phyloP scores from a whole-genome alignment of 371 early-diverging fungal genomes.

The Rhizopus arrhizus region DNA sequence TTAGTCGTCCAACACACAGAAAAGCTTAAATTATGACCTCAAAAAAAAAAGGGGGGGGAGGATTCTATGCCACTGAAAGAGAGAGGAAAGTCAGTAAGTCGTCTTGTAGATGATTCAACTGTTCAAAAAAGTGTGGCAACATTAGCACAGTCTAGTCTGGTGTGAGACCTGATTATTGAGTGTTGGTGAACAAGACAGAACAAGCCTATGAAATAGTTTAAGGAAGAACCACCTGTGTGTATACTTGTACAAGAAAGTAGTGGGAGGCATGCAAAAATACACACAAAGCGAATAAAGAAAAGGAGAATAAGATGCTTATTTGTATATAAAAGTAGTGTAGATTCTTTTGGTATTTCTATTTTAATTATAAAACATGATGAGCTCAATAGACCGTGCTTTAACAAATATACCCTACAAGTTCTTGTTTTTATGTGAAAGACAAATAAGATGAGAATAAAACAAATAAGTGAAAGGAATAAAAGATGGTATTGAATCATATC shows the following conservation, averaged over 20 bases:
- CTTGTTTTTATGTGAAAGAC: slow-evolving; percentile 99
- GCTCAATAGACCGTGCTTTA: slow-evolving; percentile 88
- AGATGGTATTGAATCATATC: too few species aligned
- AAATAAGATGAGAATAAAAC: slow-evolving; percentile 97
- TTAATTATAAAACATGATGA: slow-evolving; percentile 95
- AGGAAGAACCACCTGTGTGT: slow-evolving; percentile 91
- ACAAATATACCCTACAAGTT: slow-evolving; percentile 98
- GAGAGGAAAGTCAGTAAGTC: slow-evolving; percentile 86
- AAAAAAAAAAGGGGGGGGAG: too few species aligned
- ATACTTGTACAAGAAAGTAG: slow-evolving; percentile 95
- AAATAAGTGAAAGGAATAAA: slow-evolving; percentile 86
- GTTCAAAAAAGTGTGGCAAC: slow-evolving; percentile 88
- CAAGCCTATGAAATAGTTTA: slow-evolving; percentile 92
- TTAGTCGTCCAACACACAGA: neutral
- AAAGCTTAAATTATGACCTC: too few species aligned
- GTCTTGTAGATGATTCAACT: slow-evolving; percentile 89
- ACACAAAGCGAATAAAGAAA: slow-evolving; percentile 91
- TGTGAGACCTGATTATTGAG: slow-evolving; percentile 96
- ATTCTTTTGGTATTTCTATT: slow-evolving; percentile 98
- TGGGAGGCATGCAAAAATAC: slow-evolving; percentile 97
- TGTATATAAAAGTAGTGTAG: slow-evolving; percentile 80
- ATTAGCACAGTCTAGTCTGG: slow-evolving; percentile 98
- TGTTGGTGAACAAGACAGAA: slow-evolving; percentile 92
- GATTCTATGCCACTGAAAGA: slow-evolving; percentile 75
- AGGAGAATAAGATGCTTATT: neutral